Evolutionary conservation across 768 basidiomycete species (phyloP), one percentile per base, ranked within the genome.

Genomic region (Pulveroboletus frians): DNA sequence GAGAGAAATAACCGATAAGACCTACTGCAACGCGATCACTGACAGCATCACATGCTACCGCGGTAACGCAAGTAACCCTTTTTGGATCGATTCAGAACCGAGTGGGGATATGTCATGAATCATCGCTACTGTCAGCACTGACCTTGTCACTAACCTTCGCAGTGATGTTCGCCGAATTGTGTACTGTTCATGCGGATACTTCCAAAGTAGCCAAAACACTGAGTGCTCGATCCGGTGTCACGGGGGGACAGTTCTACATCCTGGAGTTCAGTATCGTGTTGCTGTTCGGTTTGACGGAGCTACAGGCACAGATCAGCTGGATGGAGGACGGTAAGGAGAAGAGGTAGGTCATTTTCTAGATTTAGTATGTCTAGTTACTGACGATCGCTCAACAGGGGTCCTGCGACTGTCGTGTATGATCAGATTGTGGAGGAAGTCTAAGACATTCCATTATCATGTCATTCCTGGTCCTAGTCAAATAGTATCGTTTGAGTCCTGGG

Each of bases 291-390:
- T 39, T 70, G 36, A 74, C 76, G 0, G 76, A 78, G 42, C 43
- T 77, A 17, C 70, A 74, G 46, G 75, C 75, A 0, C 72, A 75
- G 36, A 66, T 76, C n/a, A 59, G 65, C 9, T 78, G 77, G 77
- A 61, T 53, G 40, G 75, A 77, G 43, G 54, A 70, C 38, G 65
- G 49, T 5, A 29, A 52, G 29, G 65, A 68, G 39, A 51, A 31
- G 49, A 60, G 58, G 65, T 62, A 31, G 32, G 56, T 9, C 11
- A 3, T 3, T 18, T 29, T 35, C 21, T 5, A 13, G 23, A 9
- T 20, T 27, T 1, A n/a, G 15, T 13, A 20, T 7, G 13, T 35
- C 27, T 5, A 4, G 23, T 13, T n/a, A 21, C 49, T 60, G 34
- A 60, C 14, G 17, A n/a, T 27, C 15, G 8, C 15, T 31, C 15